Evolutionary conservation across 176 grass and related monocot species (phyloP).

Genomic region (Poa pratensis): DNA sequence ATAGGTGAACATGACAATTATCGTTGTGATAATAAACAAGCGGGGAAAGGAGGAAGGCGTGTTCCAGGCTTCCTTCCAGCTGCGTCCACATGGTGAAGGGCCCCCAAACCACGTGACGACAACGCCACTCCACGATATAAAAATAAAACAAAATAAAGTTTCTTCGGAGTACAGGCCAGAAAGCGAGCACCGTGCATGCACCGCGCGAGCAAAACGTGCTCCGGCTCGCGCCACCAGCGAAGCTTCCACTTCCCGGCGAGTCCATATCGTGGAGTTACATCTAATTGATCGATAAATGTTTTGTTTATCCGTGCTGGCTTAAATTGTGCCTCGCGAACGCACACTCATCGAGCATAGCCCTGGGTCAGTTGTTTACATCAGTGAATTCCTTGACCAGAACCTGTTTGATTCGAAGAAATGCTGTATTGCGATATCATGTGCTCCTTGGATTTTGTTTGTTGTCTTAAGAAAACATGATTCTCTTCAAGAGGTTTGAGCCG

Average conservation of each 20-base stretch:
- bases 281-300: not conserved
- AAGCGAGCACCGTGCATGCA: not conserved
- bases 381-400: not conserved
- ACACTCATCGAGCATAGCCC: not conserved
- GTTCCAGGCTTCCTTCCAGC: slow-evolving; percentile 23
- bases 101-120: slow-evolving; percentile 18
- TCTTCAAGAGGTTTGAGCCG: not conserved
- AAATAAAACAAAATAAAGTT: not conserved
- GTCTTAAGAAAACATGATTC: too few relatives aligned
- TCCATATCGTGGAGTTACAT: not conserved
- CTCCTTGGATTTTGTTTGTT: too few relatives aligned
- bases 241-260: not conserved
- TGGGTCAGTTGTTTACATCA: not conserved
- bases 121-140: slow-evolving; percentile 16
- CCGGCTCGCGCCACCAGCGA: slow-evolving; percentile 6
- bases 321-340: not conserved
- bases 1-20: not conserved
- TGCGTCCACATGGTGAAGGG: slow-evolving; percentile 34
- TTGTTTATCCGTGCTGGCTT: not conserved
- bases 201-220: slow-evolving; percentile 42
- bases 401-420: too few relatives aligned
- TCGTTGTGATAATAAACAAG: not conserved
- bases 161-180: not conserved
- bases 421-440: too few relatives aligned
- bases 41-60: slow-evolving; percentile 15